Evolutionary conservation across 2,329 filamentous ascomycete species (phyloP), one percentile per base, ranked within the genome.

Genomic region (Colletotrichum incanum): DNA sequence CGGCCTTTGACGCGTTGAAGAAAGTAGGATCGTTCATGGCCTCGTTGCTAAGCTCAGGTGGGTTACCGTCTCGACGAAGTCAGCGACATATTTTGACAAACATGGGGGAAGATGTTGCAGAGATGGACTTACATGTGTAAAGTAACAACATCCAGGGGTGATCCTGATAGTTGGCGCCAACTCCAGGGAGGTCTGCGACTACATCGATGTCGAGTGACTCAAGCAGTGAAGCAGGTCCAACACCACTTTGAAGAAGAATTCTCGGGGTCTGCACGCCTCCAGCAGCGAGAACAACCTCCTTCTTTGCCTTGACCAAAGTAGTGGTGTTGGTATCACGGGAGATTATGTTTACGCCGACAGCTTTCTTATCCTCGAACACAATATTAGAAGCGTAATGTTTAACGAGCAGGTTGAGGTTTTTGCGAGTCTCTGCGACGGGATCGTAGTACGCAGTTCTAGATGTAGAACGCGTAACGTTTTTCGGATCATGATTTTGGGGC

Each of bases 161-260:
- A 20, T 74, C 73, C 41, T 74, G 73, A 31, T 71, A 72, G 49
- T 73, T 74, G 11, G 50, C 60, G 12, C 73, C 73, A 3, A 74
- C 73, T 5, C 70, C 73, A 6, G 73, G 71, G n/a, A 74, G 71
- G 18, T 74, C 49, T 2, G 66, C 65, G 6, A 73, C 62, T 1
- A 70, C 52, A 18, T 79, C 73, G 26, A 90, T 85, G 0, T 78
- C 78, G n/a, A 84, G 78, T 6, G 75, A 73, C 0, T 78, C 66
- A 5, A 89, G 77, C 1, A 84, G 74, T 2, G 77, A 76, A 14
- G 77, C 74, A 5, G 81, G 79, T 0, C 87, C 87, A 5, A 89
- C 81, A 0, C 87, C 87, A 16, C 86, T 88, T 1, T 86, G 79
- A 73, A 88, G 84, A 0, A 89, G 80, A 2, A 89, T 76, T 52